Evolutionary conservation across 495 filamentous ascomycete species (phyloP).

Genomic region (Podospora australis): DNA sequence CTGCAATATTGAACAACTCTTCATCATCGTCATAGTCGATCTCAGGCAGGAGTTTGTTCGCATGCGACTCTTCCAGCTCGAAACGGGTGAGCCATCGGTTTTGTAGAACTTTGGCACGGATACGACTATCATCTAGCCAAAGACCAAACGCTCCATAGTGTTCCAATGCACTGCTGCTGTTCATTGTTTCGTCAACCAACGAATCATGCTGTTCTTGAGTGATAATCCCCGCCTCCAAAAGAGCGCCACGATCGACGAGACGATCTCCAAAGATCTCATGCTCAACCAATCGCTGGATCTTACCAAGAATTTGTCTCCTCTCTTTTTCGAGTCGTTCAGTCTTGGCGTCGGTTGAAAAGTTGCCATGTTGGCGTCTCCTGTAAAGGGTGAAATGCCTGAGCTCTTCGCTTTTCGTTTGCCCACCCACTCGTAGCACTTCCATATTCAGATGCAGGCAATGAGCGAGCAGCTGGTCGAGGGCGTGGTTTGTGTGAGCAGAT

Average conservation of each 20-base stretch:
- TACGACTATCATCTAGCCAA: slow-evolving; percentile 56
- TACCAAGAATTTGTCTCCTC: slow-evolving; percentile 20
- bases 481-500: slow-evolving; percentile 88
- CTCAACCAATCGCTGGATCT: slow-evolving; percentile 40
- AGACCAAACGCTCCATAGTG: slow-evolving; percentile 44
- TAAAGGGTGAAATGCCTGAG: slow-evolving; percentile 62
- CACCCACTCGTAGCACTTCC: slow-evolving; percentile 72
- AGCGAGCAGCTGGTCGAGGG: slow-evolving; percentile 75
- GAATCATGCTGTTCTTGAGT: slow-evolving; percentile 54
- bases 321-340: slow-evolving; percentile 18
- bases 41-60: slow-evolving; percentile 19
- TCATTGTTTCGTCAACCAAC: slow-evolving; percentile 54
- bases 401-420: slow-evolving; percentile 56
- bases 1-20: slow-evolving; percentile 30
- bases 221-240: slow-evolving; percentile 52
- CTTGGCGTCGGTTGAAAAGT: slow-evolving; percentile 12
- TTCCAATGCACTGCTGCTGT: slow-evolving; percentile 28
- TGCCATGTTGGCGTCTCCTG: slow-evolving; percentile 43
- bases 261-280: slow-evolving; percentile 42
- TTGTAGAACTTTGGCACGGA: slow-evolving; percentile 13
- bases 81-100: slow-evolving; percentile 12
- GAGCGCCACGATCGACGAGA: slow-evolving; percentile 39
- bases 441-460: slow-evolving; percentile 59
- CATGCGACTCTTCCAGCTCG: slow-evolving; percentile 24
- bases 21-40: slow-evolving; percentile 33